These are phyloP conservation scores for Russula dissimulans DNA, from an alignment of 768 basidiomycete species.

Conservation along the genomic window DNA sequence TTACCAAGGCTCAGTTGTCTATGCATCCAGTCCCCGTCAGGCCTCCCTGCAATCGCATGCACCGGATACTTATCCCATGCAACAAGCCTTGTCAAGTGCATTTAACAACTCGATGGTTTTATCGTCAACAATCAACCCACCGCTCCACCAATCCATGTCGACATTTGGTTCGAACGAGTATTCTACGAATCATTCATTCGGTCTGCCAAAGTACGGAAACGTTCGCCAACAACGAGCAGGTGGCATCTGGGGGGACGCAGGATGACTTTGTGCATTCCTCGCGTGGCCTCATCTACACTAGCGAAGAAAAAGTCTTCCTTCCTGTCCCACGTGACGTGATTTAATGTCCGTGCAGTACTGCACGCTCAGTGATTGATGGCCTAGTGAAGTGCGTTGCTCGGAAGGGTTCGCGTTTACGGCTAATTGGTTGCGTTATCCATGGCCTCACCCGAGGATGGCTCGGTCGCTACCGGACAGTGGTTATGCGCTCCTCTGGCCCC, in stretches of 20 bases:
- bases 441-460: neutral
- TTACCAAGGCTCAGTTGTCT: slow-evolving; percentile 7
- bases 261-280: slow-evolving; percentile 7
- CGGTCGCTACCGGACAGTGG: slow-evolving; percentile 1
- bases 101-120: slow-evolving; percentile 7
- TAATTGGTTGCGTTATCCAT: neutral
- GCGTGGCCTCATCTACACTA: neutral
- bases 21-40: slow-evolving; percentile 12
- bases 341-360: slow-evolving; percentile 7
- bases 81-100: neutral
- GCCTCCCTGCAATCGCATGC: neutral
- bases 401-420: slow-evolving; percentile 1
- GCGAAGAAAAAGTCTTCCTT: slow-evolving; percentile 5
- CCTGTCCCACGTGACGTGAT: slow-evolving; percentile 3
- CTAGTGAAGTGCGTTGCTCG: slow-evolving; percentile 1
- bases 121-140: slow-evolving; percentile 2
- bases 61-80: neutral
- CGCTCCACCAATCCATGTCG: slow-evolving; percentile 6
- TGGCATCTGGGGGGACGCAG: slow-evolving; percentile 19
- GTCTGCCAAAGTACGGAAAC: slow-evolving; percentile 9
- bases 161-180: neutral
- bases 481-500: slow-evolving; percentile 9
- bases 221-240: slow-evolving; percentile 10
- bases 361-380: slow-evolving; percentile 10
- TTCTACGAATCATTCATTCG: slow-evolving; percentile 5